These are phyloP conservation scores for Silene conica DNA, from an alignment of 148 eudicot genomes.

Conservation along the genomic window DNA sequence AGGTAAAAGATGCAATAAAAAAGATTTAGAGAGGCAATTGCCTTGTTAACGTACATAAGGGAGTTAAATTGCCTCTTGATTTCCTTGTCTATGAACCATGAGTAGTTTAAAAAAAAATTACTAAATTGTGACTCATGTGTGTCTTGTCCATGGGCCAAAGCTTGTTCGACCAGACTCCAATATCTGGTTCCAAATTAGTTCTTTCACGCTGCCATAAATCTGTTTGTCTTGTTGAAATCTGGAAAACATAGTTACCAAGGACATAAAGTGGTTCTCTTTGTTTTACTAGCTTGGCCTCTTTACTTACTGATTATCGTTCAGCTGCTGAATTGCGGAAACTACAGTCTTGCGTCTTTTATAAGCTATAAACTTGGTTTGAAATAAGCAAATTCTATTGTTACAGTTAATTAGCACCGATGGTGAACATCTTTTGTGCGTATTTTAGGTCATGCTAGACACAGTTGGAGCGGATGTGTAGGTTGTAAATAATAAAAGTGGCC, in stretches of 20 bases:
- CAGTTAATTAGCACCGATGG: neutral
- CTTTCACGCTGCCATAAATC: neutral
- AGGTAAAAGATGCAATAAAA: too few relatives aligned
- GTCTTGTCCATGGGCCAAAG: too few relatives aligned
- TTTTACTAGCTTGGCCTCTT: neutral
- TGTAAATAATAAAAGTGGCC: slow-evolving; percentile 49
- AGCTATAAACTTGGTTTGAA: neutral
- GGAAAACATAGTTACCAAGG: neutral
- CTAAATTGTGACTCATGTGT: neutral
- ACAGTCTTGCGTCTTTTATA: neutral
- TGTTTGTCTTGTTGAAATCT: neutral
- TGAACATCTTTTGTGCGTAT: neutral
- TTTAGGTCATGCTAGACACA: slow-evolving; percentile 83
- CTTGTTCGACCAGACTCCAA: neutral
- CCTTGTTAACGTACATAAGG: neutral
- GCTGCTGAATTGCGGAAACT: neutral
- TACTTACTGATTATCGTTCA: neutral
- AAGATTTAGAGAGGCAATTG: too few relatives aligned
- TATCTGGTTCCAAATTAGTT: neutral
- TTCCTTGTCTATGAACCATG: neutral
- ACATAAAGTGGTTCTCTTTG: neutral
- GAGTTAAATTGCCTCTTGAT: neutral
- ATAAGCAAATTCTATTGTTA: neutral
- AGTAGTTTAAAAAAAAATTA: neutral
- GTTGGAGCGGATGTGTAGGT: slow-evolving; percentile 82